Conservation (phyloP, 2,329 filamentous ascomycete genomes). For the Cryoendolithus antarcticus region DNA sequence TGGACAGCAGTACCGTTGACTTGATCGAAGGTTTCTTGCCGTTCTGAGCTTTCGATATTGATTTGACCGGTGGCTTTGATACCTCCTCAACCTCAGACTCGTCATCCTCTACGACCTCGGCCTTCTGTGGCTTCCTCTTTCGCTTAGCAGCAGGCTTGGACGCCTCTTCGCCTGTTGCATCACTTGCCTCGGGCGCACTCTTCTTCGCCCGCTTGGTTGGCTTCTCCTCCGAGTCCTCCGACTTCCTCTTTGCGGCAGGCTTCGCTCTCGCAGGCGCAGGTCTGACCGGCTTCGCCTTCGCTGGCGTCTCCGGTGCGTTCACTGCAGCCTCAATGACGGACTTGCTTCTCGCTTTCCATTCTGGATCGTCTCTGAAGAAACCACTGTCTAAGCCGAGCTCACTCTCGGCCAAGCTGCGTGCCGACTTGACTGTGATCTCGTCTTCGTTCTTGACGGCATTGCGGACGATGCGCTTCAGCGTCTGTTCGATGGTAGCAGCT, state of each 20-base stretch:
- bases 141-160: slow-evolving; percentile 1
- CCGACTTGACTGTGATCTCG: slow-evolving; percentile 45
- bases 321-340: slow-evolving; percentile 41
- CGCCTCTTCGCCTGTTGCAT: slow-evolving; percentile 2
- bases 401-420: slow-evolving; percentile 41
- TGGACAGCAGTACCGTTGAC: slow-evolving; percentile 4
- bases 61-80: too few relatives aligned
- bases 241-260: slow-evolving; percentile 20
- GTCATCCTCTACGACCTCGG: slow-evolving; percentile 8
- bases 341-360: slow-evolving; percentile 46
- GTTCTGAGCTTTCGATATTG: too few relatives aligned
- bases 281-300: slow-evolving; percentile 11
- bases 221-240: slow-evolving; percentile 14
- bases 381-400: slow-evolving; percentile 38
- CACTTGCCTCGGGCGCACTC: slow-evolving; percentile 2
- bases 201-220: slow-evolving; percentile 14
- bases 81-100: slow-evolving; percentile 3
- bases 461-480: slow-evolving; percentile 30
- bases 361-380: slow-evolving; percentile 41
- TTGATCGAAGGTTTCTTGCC: slow-evolving; percentile 5
- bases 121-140: slow-evolving; percentile 4
- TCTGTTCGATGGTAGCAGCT: slow-evolving; percentile 23
- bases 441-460: slow-evolving; percentile 28
- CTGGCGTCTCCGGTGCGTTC: slow-evolving; percentile 16
- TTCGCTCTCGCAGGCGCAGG: slow-evolving; percentile 10